Evolutionary conservation across 257 asterid genomes (phyloP).

Genomic region (Asclepias syriaca): DNA sequence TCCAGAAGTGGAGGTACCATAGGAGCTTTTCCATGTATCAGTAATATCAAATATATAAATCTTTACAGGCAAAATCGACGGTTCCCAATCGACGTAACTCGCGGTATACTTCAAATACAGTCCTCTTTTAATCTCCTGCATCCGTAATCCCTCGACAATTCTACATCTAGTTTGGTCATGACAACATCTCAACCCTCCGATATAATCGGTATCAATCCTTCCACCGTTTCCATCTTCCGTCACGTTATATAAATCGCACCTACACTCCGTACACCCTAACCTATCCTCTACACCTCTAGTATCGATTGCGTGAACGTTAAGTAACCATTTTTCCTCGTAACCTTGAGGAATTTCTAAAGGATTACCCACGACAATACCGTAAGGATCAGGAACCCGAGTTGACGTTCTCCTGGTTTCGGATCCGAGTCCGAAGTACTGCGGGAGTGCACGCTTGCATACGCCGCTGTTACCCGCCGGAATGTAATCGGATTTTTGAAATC

Average conservation of each 20-base stretch:
- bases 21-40: constrained; percentile 32
- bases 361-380: constrained; percentile 66
- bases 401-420: constrained; percentile 76
- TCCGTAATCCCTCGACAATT: constrained; percentile 29
- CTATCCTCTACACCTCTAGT: constrained; percentile 67
- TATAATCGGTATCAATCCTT: constrained; percentile 28
- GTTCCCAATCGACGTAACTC: constrained; percentile 39
- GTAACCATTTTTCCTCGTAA: constrained; percentile 65
- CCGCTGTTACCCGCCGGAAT: constrained; percentile 44
- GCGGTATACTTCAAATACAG: constrained; percentile 40
- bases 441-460: constrained; percentile 39
- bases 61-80: constrained; percentile 34
- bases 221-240: constrained; percentile 38
- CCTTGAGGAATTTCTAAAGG: constrained; percentile 51
- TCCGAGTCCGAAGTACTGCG: constrained; percentile 79
- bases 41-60: constrained; percentile 42
- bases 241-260: constrained; percentile 64
- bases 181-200: constrained; percentile 75
- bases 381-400: constrained; percentile 63
- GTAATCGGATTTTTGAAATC: constrained; percentile 29
- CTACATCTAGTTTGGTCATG: constrained; percentile 55
- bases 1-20: constrained; percentile 11
- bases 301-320: constrained; percentile 81
- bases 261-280: constrained; percentile 78
- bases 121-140: constrained; percentile 34